Conservation (phyloP, 805 yeast genomes). For the Saturnispora galanensis region DNA sequence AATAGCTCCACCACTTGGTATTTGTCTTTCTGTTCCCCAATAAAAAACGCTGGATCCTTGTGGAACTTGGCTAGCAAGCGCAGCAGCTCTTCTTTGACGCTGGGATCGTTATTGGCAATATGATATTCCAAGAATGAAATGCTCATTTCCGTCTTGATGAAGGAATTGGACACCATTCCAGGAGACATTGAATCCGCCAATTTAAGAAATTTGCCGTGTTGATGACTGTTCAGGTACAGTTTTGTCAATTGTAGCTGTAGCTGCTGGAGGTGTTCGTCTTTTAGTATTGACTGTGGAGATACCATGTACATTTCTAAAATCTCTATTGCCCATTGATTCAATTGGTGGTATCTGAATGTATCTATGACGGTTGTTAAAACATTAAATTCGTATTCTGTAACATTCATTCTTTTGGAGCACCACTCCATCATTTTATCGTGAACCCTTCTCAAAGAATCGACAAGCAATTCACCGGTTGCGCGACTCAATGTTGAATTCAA, state of each 20-base stretch:
- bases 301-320: conserved; percentile 11
- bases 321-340: conserved; percentile 11
- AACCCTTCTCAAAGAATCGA: neutral
- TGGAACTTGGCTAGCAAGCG: neutral
- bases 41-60: neutral
- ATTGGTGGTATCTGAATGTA: conserved; percentile 19
- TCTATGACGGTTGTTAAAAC: conserved; percentile 20
- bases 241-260: neutral
- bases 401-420: neutral
- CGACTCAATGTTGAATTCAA: conserved; percentile 4
- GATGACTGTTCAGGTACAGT: neutral
- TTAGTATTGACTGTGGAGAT: neutral
- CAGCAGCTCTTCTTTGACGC: neutral
- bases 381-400: conserved; percentile 22
- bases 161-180: neutral
- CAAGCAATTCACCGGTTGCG: neutral
- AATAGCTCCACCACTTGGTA: conserved; percentile 14
- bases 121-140: conserved; percentile 2
- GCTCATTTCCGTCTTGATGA: conserved; percentile 1
- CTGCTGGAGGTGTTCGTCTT: neutral
- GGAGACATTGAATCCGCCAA: neutral
- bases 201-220: neutral
- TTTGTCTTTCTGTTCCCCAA: conserved; percentile 14
- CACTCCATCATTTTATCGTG: conserved; percentile 3
- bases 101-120: neutral